Percentiles rank a stretch among this genome's conserved stretches.
phyloP scores from a whole-genome alignment of 75 land plant genomes.

The Larix kaempferi region DNA sequence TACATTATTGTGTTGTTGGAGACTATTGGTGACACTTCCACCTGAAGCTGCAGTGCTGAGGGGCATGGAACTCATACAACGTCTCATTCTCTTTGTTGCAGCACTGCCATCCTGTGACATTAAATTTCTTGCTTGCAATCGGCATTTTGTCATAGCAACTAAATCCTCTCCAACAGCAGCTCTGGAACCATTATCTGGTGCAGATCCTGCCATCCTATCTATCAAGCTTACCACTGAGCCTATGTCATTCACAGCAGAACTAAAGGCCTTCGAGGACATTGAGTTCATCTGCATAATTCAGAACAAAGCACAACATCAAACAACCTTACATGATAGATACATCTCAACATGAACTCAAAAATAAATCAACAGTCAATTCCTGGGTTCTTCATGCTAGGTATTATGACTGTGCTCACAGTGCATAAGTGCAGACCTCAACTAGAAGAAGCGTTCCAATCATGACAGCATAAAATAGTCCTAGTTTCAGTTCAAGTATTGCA shows the following conservation, averaged over 20 bases:
- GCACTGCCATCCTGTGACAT: slow-evolving; percentile 31
- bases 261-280: slow-evolving; percentile 28
- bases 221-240: slow-evolving; percentile 32
- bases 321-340: not conserved
- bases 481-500: not conserved
- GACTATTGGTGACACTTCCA: slow-evolving; percentile 39
- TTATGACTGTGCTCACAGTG: not conserved
- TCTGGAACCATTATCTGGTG: slow-evolving; percentile 51
- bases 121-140: slow-evolving; percentile 33
- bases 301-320: not conserved
- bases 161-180: slow-evolving; percentile 55
- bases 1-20: slow-evolving; percentile 17
- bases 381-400: too few relatives aligned
- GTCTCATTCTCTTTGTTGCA: slow-evolving; percentile 13
- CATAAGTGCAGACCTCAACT: not conserved
- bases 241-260: slow-evolving; percentile 40
- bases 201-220: slow-evolving; percentile 46
- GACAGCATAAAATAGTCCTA: not conserved
- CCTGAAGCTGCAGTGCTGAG: slow-evolving; percentile 31
- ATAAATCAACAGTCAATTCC: too few relatives aligned
- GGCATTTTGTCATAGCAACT: slow-evolving; percentile 36
- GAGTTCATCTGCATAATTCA: slow-evolving; percentile 25
- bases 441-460: not conserved
- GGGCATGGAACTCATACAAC: slow-evolving; percentile 32
- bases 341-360: not conserved